Evolutionary conservation across 805 yeast genomes (phyloP), one percentile per base, ranked within the genome.

Genomic region (Candida easanensis): DNA sequence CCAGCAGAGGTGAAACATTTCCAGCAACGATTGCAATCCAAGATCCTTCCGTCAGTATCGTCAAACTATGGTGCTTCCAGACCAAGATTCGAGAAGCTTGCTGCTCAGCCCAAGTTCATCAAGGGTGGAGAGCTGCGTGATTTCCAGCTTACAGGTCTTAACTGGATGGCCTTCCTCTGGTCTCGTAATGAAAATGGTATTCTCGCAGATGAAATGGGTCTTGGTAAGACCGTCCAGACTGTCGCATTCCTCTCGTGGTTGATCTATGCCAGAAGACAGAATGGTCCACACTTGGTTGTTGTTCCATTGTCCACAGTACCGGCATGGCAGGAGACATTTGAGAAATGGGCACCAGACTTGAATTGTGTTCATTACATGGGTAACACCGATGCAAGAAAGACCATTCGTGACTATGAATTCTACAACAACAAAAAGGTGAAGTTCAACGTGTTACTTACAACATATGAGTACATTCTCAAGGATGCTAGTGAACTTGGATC

Each of bases 101-200:
- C 77, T 22, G 75, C 74, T 41, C 99, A 93, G 66, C 99, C 99
- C 1, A 73, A 82, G 13, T 93, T 84, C 59, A 82, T 93, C 51
- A 89, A 89, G 61, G 82, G 84, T 58, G 97, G 97, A 39, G 93
- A 85, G 62, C 74, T 93, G 51, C 80, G 99, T 63, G 99, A 93
- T 68, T 93, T 93, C 77, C 99, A 93, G 70, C 75, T 93, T 63
- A 93, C 99, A 0, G 99, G 99, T 44, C 76, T 93, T 49, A 93
- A 93, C 65, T 93, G 99, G 99, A 93, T 93, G 99, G 99, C 99
- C 0, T 93, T 91, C 62, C 70, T 93, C 48, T 93, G 99, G 99
- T 88, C 96, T 4, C 79, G 97, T 57, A 88, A 91, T 64, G 97
- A 93, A 68, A 93, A 93, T 64, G 98, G 99, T 43, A 93, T 93